Base-by-base conservation (phyloP, 192 early-diverging fungal species). In the Backusella tarrabulga region DNA sequence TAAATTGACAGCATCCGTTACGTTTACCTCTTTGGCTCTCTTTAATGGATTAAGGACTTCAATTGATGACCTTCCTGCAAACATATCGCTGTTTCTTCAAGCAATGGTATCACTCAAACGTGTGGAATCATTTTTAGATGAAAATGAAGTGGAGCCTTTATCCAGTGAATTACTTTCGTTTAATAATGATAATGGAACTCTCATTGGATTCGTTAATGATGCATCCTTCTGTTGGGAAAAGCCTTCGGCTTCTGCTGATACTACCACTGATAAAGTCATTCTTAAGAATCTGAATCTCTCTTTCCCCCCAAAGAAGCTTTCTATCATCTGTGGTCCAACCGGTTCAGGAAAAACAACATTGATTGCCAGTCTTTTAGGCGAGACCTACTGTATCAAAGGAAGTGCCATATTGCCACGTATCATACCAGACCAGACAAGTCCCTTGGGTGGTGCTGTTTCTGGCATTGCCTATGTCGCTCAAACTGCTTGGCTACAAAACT, bases 381-480 rank as follows among this genome's bases (percentile, higher is more conserved):
- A 97, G 83, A 93, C 96, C 80, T 83, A 84, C 12, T 81, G 84
- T 38, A 44, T 83, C 9, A 76, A 78, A 23, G 86, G 86, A 46
- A 60, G 72, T 7, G 79, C 85, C 26, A 77, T 87, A 11, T 75
- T 89, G 69, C 88, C 88, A 11, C 32, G 80, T 29, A 7, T 35
- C 4, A 26, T 72, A 19, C 41, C 40, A 17, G 77, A 78, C 1
- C n/a, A 60, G 34, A 42, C 0, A 15, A 46, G 34, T 34, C 66
- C n/a, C 46, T 32, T 76, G 32, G 74, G 76, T 5, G 85, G 83
- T 44, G 70, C 80, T 32, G 79, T 78, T 0, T 87, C 86, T 3
- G 88, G 88, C 23, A 81, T 97, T 34, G 96, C 97, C 0, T 96
- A 94, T 81, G 92, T 91, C 4, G 87, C 95, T 19, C 93, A 93